These are phyloP conservation scores for Parsonsia alboflavescens DNA, from an alignment of 257 asterid species.

Conservation along the genomic window DNA sequence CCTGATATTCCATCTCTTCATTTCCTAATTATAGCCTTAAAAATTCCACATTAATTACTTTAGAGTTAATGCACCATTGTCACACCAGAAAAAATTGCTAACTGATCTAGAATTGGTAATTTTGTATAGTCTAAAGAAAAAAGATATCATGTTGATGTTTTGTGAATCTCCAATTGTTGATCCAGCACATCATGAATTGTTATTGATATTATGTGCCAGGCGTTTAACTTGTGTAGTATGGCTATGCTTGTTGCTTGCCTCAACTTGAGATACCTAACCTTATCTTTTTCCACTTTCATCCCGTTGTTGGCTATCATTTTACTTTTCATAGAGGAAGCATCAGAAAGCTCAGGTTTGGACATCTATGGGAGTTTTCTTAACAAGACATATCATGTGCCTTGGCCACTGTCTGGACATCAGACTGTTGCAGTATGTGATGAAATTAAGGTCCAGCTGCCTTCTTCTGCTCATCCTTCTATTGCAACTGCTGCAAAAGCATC, in stretches of 20 bases:
- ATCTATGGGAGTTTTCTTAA: conserved; percentile 50
- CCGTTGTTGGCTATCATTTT: conserved; percentile 9
- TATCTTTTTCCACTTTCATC: neutral
- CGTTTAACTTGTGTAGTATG: neutral
- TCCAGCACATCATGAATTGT: neutral
- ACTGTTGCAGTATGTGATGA: conserved; percentile 48
- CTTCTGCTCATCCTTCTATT: conserved; percentile 37
- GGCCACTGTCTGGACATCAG: conserved; percentile 18
- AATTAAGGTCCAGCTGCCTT: conserved; percentile 37
- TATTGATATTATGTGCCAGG: neutral
- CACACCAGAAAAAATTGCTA: neutral
- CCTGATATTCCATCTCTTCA: neutral
- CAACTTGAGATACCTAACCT: neutral
- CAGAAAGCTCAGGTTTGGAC: conserved; percentile 47
- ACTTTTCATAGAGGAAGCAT: conserved; percentile 59
- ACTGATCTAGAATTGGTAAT: neutral
- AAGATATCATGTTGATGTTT: neutral
- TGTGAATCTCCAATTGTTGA: too few species aligned
- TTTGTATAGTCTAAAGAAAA: neutral
- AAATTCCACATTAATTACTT: neutral
- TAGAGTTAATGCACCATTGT: neutral
- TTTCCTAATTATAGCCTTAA: neutral
- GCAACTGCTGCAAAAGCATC: conserved; percentile 24
- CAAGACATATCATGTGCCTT: conserved; percentile 36
- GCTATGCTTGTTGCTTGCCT: neutral